A percentile compares a stretch with the other conserved stretches of the same genome.
These are phyloP conservation scores for Sarocladium brachiariae DNA, from an alignment of 2,329 filamentous ascomycete genomes.

Conservation along the genomic window DNA sequence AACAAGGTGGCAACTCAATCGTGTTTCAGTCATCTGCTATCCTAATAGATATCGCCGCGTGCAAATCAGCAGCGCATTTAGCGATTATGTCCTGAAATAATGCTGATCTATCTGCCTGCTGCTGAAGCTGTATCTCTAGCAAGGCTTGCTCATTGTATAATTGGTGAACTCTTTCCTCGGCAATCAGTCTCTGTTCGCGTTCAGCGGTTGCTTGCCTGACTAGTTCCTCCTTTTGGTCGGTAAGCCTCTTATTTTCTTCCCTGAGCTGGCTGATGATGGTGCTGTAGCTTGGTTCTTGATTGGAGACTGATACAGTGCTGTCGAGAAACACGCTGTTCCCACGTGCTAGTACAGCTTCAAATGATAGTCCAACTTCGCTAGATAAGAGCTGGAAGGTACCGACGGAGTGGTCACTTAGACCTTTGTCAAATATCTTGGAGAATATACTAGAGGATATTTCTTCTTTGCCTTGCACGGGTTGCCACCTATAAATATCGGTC, in stretches of 20 bases:
- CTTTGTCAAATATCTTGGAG: neutral
- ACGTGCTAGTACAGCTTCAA: neutral
- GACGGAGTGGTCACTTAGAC: neutral
- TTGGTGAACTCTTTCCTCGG: neutral
- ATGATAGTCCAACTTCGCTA: neutral
- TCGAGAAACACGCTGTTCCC: neutral
- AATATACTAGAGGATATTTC: neutral
- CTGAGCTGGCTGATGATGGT: neutral
- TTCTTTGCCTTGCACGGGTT: neutral
- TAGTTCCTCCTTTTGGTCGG: neutral
- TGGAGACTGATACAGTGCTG: neutral
- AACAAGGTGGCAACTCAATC: neutral
- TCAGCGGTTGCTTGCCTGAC: neutral
- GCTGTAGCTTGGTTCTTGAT: neutral
- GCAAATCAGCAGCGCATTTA: neutral
- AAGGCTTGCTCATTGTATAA: neutral
- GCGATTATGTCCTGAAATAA: neutral
- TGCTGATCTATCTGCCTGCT: neutral
- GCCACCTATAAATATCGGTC: neutral
- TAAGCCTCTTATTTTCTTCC: neutral
- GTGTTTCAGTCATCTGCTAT: neutral
- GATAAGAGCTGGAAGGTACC: neutral
- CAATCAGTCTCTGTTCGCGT: neutral
- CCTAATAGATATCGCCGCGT: neutral
- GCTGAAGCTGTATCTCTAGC: slow-evolving; percentile 1